Evolutionary conservation across 805 yeast species (phyloP), one percentile per base, ranked within the genome.

Genomic region (Starmerella asiatica): DNA sequence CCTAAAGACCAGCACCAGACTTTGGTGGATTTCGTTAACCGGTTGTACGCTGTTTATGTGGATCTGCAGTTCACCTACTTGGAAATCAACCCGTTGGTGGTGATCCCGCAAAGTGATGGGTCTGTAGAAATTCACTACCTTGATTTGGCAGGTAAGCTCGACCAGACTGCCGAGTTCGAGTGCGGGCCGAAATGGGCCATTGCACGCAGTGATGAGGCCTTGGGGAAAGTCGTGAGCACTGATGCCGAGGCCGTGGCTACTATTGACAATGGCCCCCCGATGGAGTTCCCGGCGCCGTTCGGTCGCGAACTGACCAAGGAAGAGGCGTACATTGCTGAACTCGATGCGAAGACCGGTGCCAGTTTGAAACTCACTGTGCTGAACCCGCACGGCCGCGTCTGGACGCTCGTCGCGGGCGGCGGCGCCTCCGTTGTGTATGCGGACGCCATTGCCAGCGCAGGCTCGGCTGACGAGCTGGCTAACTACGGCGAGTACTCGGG

Each of bases 401-500:
- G 69, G 69, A 65, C 70, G 21, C 58, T 64, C 32, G 69, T 64
- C 26, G 69, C 69, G 38, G 69, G 69, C 24, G 69, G 69, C 45
- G 69, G 69, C 44, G 69, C 69, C 28, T 63, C 68, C 3, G 69
- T 64, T 11, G 69, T 64, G 21, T 64, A 64, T 47, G 69, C 69
- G 21, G 69, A 64, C 38, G 69, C 69, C 42, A 65, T 64, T 44
- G 69, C 69, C 40, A 59, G 67, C 24, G 67, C 68, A 12, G 69
- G 69, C 31, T 63, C 47, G 47, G 68, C 69, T 30, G 49, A 47
- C 39, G 67, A 64, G 50, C 60, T 64, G 32, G 69, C 69, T 29
- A 64, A 64, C 59, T 64, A 64, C 51, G 69, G 69, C 32, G 69
- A 64, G 55, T 64, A 64, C 60, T 64, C 69, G 20, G 69, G 69